Conservation (phyloP, 1,284 basidiomycete species). For the Sanghuangporus sanghuang region DNA sequence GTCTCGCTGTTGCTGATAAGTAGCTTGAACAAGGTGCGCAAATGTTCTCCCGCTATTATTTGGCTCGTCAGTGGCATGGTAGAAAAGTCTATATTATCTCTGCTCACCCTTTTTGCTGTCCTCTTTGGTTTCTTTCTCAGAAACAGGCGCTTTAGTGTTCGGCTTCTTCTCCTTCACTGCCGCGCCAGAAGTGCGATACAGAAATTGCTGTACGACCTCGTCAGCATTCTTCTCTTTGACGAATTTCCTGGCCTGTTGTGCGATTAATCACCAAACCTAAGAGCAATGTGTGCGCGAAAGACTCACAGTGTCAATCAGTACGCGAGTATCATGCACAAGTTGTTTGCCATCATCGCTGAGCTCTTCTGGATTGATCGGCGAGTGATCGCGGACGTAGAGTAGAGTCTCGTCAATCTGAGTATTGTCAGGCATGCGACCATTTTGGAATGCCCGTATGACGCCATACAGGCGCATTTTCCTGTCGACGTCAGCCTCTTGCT, state of each 20-base stretch:
- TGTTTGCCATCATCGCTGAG: conserved; percentile 75
- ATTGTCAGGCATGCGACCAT: conserved; percentile 78
- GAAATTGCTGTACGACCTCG: conserved; percentile 84
- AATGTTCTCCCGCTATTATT: conserved; percentile 61
- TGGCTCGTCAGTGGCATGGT: neutral
- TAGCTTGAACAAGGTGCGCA: conserved; percentile 79
- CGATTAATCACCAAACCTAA: neutral
- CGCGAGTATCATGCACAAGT: conserved; percentile 69
- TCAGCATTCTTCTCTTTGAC: conserved; percentile 82
- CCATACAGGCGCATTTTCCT: conserved; percentile 73
- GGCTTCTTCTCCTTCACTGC: conserved; percentile 37
- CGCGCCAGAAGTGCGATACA: conserved; percentile 68
- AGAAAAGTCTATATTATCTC: neutral
- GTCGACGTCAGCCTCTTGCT: conserved; percentile 56
- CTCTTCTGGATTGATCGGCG: conserved; percentile 59
- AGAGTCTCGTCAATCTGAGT: conserved; percentile 73
- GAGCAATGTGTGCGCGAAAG: neutral
- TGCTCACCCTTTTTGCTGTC: conserved; percentile 56
- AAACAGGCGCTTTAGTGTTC: conserved; percentile 43
- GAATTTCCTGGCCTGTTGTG: conserved; percentile 45
- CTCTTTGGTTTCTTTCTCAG: conserved; percentile 48
- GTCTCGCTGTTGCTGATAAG: conserved; percentile 89
- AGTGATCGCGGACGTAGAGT: conserved; percentile 59
- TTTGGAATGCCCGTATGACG: conserved; percentile 72
- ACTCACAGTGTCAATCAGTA: conserved; percentile 60